Evolutionary conservation across 1,139 yeast genomes (phyloP).

Genomic region (Meyerozyma smithsonii): DNA sequence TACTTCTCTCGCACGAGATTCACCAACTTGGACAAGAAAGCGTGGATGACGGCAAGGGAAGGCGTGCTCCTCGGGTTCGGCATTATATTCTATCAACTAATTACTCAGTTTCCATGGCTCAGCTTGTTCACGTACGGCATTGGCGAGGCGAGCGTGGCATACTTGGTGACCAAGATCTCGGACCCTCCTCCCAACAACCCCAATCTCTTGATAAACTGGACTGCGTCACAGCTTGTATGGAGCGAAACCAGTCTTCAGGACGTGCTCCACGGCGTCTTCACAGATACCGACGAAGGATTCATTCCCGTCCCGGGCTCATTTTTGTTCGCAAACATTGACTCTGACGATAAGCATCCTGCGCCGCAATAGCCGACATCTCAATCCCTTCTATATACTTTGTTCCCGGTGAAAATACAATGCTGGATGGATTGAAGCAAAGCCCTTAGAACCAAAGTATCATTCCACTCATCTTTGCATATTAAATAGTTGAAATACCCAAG

Average conservation of each 20-base stretch:
- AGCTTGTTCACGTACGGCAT: slow-evolving; percentile 50
- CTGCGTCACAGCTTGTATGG: slow-evolving; percentile 31
- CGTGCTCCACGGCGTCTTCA: slow-evolving; percentile 14
- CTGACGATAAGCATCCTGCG: background rate
- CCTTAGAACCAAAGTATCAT: slow-evolving; percentile 12
- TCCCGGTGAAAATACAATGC: slow-evolving; percentile 32
- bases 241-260: slow-evolving; percentile 12
- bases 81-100: slow-evolving; percentile 40
- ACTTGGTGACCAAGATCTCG: slow-evolving; percentile 49
- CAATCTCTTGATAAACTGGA: slow-evolving; percentile 25
- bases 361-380: slow-evolving; percentile 1
- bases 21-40: slow-evolving; percentile 36
- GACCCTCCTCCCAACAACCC: slow-evolving; percentile 43
- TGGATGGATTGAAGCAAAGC: slow-evolving; percentile 17
- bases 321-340: background rate
- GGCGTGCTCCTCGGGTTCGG: slow-evolving; percentile 60
- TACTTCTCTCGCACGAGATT: slow-evolving; percentile 49
- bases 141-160: slow-evolving; percentile 53
- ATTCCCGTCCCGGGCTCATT: slow-evolving; percentile 16
- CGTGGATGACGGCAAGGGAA: slow-evolving; percentile 53
- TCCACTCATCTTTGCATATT: slow-evolving; percentile 10
- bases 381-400: slow-evolving; percentile 18
- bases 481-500: slow-evolving; percentile 27
- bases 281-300: slow-evolving; percentile 16
- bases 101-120: slow-evolving; percentile 38